Evolutionary conservation across 768 basidiomycete genomes (phyloP), one percentile per base, ranked within the genome.

Genomic region (Suillus fuscotomentosus): DNA sequence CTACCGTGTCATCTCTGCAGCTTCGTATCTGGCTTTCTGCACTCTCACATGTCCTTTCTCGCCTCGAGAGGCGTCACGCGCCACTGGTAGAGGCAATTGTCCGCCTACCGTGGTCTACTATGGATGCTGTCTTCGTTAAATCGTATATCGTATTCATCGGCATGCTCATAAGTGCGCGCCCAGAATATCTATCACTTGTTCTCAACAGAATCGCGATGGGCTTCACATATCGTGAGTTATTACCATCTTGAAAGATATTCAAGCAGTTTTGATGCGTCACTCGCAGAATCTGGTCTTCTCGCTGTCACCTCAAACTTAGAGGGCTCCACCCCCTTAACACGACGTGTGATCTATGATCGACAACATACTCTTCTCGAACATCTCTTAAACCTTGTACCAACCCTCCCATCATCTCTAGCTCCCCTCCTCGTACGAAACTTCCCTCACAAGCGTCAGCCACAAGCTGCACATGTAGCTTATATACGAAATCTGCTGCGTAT

Each of bases 381-480:
- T 71, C 81, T 99, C n/a, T 80, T 98, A 34, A 85, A 89, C 3
- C 86, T 99, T 56, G 89, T 99, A 36, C 97, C 97, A 27, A 99
- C 97, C 0, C 81, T 98, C 1, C 89, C 95, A 0, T 89, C 91
- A 2, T 90, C 95, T 2, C 81, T 99, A 4, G 88, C 91, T 63
- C 94, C 95, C 1, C 83, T 96, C 27, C 86, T 99, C 20, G 82
- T 90, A 61, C 87, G 87, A 57, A 82, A 90, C 72, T 99, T 98
- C 72, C 97, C 97, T 9, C 94, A 97, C 74, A 98, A 99, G 74
- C 86, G 96, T 38, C 94, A 97, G 72, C 86, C 84, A 48, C 88
- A 90, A 69, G 78, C 86, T 3, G 80, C 87, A 0, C 95, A 98
- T 69, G 84, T 90, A 3, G 93, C 94, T 0, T 99, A 95, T 72